A percentile compares a stretch with the other conserved stretches of the same genome.
phyloP scores from a whole-genome alignment of 176 grass and related monocot species.

The Elymus sibiricus region DNA sequence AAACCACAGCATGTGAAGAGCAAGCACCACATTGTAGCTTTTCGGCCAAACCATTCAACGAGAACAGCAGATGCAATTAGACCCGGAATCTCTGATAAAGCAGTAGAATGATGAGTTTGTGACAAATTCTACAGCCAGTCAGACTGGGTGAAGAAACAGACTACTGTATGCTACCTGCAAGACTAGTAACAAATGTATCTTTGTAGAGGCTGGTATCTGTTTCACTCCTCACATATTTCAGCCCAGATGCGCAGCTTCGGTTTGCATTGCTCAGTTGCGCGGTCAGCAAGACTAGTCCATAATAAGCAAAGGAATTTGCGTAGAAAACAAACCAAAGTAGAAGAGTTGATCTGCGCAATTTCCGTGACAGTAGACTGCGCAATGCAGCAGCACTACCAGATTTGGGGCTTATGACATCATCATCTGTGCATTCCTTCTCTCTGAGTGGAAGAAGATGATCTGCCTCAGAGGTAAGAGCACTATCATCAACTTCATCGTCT shows the following conservation, averaged over 20 bases:
- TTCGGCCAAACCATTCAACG: constrained; percentile 68
- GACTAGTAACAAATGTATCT: constrained; percentile 70
- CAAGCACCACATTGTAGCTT: constrained; percentile 66
- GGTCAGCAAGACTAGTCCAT: constrained; percentile 71
- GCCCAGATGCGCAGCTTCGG: constrained; percentile 38
- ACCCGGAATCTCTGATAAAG: constrained; percentile 62
- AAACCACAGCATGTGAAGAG: constrained; percentile 65
- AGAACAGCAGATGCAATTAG: constrained; percentile 54
- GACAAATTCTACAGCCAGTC: background rate
- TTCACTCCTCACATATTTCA: background rate
- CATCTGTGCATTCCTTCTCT: constrained; percentile 19
- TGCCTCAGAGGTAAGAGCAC: constrained; percentile 27
- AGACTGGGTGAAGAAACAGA: background rate
- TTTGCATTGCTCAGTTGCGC: constrained; percentile 51
- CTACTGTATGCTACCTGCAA: constrained; percentile 51
- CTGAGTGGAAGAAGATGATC: constrained; percentile 33
- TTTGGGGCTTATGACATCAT: constrained; percentile 28
- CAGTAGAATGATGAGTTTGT: constrained; percentile 2
- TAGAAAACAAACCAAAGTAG: constrained; percentile 81
- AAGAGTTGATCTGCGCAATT: constrained; percentile 66
- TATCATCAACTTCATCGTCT: constrained; percentile 27
- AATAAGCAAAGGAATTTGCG: constrained; percentile 87
- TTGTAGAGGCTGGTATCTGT: constrained; percentile 48
- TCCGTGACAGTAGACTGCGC: constrained; percentile 48
- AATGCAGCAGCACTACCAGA: constrained; percentile 33